Evolutionary conservation across 108 stramenopile species (phyloP).

Genomic region (Mayamaea pseudoterrestris): DNA sequence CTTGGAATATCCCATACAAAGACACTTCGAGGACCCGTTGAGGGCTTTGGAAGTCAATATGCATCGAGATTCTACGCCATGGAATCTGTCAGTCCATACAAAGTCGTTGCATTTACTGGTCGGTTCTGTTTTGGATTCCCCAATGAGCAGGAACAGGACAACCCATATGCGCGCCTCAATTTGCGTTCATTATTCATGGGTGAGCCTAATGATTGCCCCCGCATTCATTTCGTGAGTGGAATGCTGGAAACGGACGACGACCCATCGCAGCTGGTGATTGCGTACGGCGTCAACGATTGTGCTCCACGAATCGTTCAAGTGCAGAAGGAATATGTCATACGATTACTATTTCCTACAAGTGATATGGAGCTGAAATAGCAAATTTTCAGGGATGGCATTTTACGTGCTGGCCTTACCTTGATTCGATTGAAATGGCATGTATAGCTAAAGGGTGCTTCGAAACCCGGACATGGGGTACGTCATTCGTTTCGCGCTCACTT

Average conservation of each 20-base stretch:
- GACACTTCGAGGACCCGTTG: background rate
- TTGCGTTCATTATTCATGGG: background rate
- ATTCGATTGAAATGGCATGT: no score
- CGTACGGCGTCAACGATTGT: slow-evolving; percentile 55
- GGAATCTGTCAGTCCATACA: background rate
- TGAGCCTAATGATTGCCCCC: slow-evolving; percentile 17
- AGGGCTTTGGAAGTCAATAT: slow-evolving; percentile 1
- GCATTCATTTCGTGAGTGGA: slow-evolving; percentile 32
- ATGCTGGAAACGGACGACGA: slow-evolving; percentile 26
- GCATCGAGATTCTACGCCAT: slow-evolving; percentile 7
- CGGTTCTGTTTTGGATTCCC: slow-evolving; percentile 12
- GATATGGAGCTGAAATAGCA: background rate
- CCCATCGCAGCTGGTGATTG: slow-evolving; percentile 19
- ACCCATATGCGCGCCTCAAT: slow-evolving; percentile 1
- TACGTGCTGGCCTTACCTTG: no score
- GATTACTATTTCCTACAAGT: slow-evolving; percentile 1
- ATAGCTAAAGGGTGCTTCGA: no score
- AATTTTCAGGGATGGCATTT: no score
- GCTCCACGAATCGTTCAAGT: slow-evolving; percentile 29
- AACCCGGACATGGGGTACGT: no score
- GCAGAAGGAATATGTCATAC: slow-evolving; percentile 16
- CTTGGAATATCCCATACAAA: slow-evolving; percentile 3
- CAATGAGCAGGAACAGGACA: background rate
- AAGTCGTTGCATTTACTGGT: slow-evolving; percentile 8
- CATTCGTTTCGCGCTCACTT: no score